Conservation (phyloP, 495 filamentous ascomycete species). For the Aspergillus wentii region DNA sequence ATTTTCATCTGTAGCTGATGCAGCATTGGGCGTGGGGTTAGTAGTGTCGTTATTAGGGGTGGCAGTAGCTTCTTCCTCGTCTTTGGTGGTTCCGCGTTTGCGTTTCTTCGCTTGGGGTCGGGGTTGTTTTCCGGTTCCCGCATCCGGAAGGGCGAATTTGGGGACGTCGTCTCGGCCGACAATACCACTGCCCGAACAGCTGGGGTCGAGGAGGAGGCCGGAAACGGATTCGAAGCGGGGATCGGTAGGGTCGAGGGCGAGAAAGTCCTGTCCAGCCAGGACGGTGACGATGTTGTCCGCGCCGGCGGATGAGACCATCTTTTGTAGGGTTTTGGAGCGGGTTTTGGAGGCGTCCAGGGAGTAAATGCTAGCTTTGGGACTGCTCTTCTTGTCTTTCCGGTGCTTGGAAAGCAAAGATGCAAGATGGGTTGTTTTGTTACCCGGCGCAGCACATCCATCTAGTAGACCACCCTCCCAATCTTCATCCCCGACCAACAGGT, state of each 20-base stretch:
- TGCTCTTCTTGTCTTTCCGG: constrained; percentile 12
- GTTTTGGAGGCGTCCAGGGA: constrained; percentile 38
- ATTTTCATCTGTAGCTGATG: constrained; percentile 30
- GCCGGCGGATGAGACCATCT: constrained; percentile 77
- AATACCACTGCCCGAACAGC: constrained; percentile 92
- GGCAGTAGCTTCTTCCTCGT: constrained; percentile 8
- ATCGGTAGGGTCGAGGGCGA: constrained; percentile 61
- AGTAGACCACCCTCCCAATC: constrained; percentile 63
- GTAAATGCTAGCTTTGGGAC: constrained; percentile 26
- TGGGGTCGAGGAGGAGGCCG: constrained; percentile 81
- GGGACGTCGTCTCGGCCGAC: constrained; percentile 77
- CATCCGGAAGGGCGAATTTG: constrained; percentile 44
- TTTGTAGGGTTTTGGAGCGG: constrained; percentile 67
- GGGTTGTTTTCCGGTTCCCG: constrained; percentile 13
- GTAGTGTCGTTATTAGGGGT: too few relatives aligned
- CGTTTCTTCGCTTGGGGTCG: constrained; percentile 37
- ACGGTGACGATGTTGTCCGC: constrained; percentile 60
- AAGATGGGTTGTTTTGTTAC: constrained; percentile 95
- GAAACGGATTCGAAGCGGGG: constrained; percentile 53
- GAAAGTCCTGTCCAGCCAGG: constrained; percentile 70
- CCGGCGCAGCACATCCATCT: constrained; percentile 89
- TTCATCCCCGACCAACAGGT: constrained; percentile 57
- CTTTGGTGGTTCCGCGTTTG: constrained; percentile 27
- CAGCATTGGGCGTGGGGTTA: neutral
- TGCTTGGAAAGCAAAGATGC: constrained; percentile 60